Evolutionary conservation across 257 asterid species (phyloP).

Genomic region (Primulina tabacum): DNA sequence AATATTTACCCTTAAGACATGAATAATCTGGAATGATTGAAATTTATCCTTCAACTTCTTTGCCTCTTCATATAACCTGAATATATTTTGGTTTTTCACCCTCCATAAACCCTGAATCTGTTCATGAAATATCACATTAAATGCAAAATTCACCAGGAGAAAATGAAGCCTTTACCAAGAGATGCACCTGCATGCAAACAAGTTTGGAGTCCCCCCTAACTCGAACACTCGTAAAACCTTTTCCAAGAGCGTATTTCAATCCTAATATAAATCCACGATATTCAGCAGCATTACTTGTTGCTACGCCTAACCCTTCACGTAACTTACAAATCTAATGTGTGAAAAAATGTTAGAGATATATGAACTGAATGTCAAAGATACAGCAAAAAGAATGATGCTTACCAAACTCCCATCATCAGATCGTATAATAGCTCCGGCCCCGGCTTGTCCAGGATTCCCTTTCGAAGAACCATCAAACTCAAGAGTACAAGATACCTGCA

Average conservation of each 20-base stretch:
- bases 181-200: conserved; percentile 91
- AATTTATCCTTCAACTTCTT: conserved; percentile 73
- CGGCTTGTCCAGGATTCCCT: conserved; percentile 57
- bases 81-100: conserved; percentile 80
- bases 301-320: conserved; percentile 95
- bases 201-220: conserved; percentile 98
- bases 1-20: conserved; percentile 58
- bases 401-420: conserved; percentile 51
- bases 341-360: not conserved
- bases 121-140: conserved; percentile 20
- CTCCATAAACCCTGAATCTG: conserved; percentile 87
- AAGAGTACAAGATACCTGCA: conserved; percentile 35
- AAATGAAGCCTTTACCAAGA: not conserved
- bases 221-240: conserved; percentile 81
- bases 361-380: no score
- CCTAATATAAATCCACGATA: conserved; percentile 92
- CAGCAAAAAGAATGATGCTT: not conserved
- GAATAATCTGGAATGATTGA: conserved; percentile 58
- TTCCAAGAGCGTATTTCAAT: conserved; percentile 58
- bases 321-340: conserved; percentile 64
- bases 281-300: conserved; percentile 89
- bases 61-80: conserved; percentile 59
- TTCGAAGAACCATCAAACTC: conserved; percentile 58
- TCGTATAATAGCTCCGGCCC: conserved; percentile 49
- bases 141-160: not conserved